Evolutionary conservation across 805 yeast species (phyloP).

Genomic region (Cyberlindnera mrakii): DNA sequence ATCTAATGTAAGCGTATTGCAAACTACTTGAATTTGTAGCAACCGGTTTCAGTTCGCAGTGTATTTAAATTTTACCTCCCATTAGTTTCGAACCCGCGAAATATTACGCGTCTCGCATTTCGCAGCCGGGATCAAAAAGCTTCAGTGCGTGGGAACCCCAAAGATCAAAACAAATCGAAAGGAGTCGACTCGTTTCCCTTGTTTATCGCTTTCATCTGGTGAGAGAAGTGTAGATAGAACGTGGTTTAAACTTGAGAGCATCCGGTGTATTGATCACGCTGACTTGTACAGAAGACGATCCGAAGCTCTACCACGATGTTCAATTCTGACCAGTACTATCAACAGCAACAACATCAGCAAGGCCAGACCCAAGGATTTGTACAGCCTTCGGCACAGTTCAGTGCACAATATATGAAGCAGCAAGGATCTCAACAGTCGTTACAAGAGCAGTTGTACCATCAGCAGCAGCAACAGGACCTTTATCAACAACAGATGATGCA

Average conservation of each 20-base stretch:
- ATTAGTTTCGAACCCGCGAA: too few relatives aligned
- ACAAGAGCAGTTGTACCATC: constrained; percentile 31
- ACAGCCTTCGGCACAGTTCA: constrained; percentile 31
- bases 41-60: not conserved
- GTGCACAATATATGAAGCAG: constrained; percentile 30
- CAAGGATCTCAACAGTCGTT: constrained; percentile 35
- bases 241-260: too few relatives aligned
- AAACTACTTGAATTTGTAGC: constrained; percentile 2
- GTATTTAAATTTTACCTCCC: too few relatives aligned
- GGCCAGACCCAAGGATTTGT: constrained; percentile 19
- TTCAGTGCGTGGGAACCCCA: too few relatives aligned
- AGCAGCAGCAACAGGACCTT: constrained; percentile 26
- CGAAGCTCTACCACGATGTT: constrained; percentile 8
- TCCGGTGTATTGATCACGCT: too few relatives aligned
- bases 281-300: not conserved
- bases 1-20: constrained; percentile 22
- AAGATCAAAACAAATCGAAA: too few relatives aligned
- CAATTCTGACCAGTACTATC: constrained; percentile 14
- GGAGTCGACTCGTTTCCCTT: too few relatives aligned
- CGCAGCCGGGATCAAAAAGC: too few relatives aligned
- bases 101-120: too few relatives aligned
- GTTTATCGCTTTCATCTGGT: too few relatives aligned
- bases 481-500: constrained; percentile 28
- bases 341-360: constrained; percentile 11
- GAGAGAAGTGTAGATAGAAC: too few relatives aligned